Conservation (phyloP, 2,329 filamentous ascomycete species). For the Chrysosporium keratinophilum region DNA sequence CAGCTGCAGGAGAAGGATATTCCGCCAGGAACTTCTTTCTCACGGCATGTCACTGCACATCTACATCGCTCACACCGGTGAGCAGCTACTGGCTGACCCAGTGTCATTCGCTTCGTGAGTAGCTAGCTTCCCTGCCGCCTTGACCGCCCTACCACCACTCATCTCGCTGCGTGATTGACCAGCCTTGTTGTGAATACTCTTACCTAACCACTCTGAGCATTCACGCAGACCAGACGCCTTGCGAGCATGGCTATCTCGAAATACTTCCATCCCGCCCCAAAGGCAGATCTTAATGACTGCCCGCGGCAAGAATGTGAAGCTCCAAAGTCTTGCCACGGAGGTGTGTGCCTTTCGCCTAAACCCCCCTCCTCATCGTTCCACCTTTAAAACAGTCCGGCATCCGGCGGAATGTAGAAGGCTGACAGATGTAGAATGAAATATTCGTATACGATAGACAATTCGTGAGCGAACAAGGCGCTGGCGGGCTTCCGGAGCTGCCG, state of each 20-base stretch:
- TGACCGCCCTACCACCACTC: conserved; percentile 8
- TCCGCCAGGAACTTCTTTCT: background rate
- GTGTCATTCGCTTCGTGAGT: conserved; percentile 63
- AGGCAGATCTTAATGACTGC: conserved; percentile 81
- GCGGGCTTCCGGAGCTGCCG: conserved; percentile 43
- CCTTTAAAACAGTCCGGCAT: background rate
- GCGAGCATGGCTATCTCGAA: conserved; percentile 65
- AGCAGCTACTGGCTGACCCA: conserved; percentile 69
- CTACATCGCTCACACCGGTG: conserved; percentile 86
- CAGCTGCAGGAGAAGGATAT: conserved; percentile 12
- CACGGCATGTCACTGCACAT: conserved; percentile 71
- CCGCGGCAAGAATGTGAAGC: conserved; percentile 72
- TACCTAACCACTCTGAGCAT: conserved; percentile 8
- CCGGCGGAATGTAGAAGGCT: background rate
- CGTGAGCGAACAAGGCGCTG: conserved; percentile 40
- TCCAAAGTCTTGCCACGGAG: conserved; percentile 69
- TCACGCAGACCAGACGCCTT: conserved; percentile 68
- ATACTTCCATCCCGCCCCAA: conserved; percentile 61
- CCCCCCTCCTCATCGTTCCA: background rate
- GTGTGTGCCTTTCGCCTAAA: conserved; percentile 34
- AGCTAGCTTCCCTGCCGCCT: background rate
- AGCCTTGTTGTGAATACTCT: conserved; percentile 17
- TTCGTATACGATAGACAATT: conserved; percentile 83
- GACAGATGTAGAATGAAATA: conserved; percentile 58
- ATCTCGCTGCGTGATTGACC: conserved; percentile 10